Conservation (phyloP, 1,284 basidiomycete genomes). For the Cutaneotrichosporon cutaneum region DNA sequence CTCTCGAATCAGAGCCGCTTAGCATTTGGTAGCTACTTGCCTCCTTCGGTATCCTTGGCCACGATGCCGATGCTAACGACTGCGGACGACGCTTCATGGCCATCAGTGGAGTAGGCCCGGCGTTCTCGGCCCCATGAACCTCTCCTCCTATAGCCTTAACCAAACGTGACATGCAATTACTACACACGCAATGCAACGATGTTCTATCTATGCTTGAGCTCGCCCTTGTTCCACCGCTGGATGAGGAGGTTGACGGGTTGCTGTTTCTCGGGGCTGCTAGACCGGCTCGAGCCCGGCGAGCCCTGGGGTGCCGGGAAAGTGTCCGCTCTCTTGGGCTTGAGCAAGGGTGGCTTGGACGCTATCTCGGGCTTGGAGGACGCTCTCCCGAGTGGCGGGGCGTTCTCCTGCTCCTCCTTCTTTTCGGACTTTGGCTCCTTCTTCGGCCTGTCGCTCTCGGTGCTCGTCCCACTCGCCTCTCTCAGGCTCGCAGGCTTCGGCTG, state of each 20-base stretch:
- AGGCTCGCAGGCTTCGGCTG: constrained; percentile 15
- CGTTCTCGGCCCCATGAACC: too few relatives aligned
- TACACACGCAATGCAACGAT: neutral
- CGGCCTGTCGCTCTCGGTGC: constrained; percentile 3
- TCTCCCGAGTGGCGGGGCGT: neutral
- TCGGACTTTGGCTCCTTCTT: constrained; percentile 5
- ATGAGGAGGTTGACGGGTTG: constrained; percentile 47
- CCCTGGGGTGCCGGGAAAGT: neutral
- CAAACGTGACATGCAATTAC: constrained; percentile 3
- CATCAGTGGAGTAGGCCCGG: neutral
- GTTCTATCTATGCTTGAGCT: constrained; percentile 8
- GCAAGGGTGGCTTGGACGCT: neutral
- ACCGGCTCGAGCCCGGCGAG: constrained; percentile 13
- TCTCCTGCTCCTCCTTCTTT: constrained; percentile 1
- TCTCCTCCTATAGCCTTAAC: neutral
- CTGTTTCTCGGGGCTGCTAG: constrained; percentile 44
- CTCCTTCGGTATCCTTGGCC: too few relatives aligned
- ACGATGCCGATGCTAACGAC: too few relatives aligned
- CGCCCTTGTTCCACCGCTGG: constrained; percentile 39
- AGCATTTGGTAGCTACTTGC: too few relatives aligned
- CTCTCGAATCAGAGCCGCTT: too few relatives aligned
- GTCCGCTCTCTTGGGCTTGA: constrained; percentile 3
- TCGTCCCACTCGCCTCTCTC: neutral
- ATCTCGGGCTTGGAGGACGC: neutral
- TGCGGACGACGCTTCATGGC: too few relatives aligned